phyloP scores from a whole-genome alignment of 192 early-diverging fungal species.

The Linnemannia hyalina region DNA sequence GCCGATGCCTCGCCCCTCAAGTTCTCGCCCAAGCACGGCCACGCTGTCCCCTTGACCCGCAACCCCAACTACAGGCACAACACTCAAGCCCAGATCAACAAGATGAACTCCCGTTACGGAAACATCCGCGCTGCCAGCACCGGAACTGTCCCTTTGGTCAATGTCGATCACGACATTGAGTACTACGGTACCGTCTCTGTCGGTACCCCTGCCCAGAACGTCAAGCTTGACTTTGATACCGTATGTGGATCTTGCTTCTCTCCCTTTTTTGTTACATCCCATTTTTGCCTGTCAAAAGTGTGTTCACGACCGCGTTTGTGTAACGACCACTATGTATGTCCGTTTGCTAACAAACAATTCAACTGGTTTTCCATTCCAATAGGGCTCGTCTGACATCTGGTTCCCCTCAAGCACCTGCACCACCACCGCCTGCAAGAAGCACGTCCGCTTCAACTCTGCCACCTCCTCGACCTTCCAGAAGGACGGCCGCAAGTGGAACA shows the following conservation, averaged over 20 bases:
- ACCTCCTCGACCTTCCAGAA: slow-evolving; percentile 65
- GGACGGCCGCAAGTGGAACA: slow-evolving; percentile 70
- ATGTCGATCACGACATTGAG: slow-evolving; percentile 59
- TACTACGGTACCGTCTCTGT: slow-evolving; percentile 72
- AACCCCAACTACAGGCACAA: slow-evolving; percentile 39
- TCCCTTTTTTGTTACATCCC: slow-evolving; percentile 6
- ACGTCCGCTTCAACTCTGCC: slow-evolving; percentile 62
- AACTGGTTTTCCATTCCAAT: background rate
- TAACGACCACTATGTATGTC: background rate
- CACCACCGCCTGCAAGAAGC: slow-evolving; percentile 52
- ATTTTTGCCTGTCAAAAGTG: too few species aligned
- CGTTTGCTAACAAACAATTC: background rate
- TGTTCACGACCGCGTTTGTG: slow-evolving; percentile 47
- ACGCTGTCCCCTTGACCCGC: slow-evolving; percentile 18
- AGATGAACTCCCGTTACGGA: slow-evolving; percentile 31
- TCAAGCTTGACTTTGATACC: slow-evolving; percentile 54
- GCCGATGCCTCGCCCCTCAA: slow-evolving; percentile 21
- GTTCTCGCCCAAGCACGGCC: slow-evolving; percentile 24
- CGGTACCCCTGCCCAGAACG: slow-evolving; percentile 69
- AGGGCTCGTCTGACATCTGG: slow-evolving; percentile 71
- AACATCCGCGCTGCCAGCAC: background rate
- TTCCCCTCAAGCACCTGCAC: slow-evolving; percentile 64
- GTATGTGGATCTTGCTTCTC: slow-evolving; percentile 6
- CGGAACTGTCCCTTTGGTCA: slow-evolving; percentile 42
- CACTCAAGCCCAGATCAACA: slow-evolving; percentile 22